phyloP scores from a whole-genome alignment of 2,329 filamentous ascomycete species.

The Colletotrichum lentis region DNA sequence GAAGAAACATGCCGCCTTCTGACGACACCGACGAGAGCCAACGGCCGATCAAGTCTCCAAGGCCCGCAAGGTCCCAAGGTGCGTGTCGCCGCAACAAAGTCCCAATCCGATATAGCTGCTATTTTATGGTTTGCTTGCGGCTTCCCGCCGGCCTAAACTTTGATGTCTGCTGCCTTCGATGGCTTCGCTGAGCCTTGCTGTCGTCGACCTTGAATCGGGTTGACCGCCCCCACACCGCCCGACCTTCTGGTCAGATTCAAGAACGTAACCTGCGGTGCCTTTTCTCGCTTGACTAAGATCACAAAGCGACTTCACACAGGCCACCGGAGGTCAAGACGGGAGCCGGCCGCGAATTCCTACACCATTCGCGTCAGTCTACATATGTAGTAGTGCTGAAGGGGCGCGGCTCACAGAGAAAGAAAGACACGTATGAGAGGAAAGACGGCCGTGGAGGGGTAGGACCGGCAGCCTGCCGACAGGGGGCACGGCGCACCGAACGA shows the following conservation, averaged over 20 bases:
- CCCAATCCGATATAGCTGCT: slow-evolving; percentile 9
- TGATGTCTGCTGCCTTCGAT: not conserved
- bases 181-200: slow-evolving; percentile 11
- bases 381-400: too few species aligned
- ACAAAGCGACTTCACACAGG: slow-evolving; percentile 10
- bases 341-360: not conserved
- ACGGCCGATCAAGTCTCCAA: slow-evolving; percentile 4
- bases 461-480: slow-evolving; percentile 35
- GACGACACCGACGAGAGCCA: slow-evolving; percentile 18
- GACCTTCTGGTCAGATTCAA: not conserved
- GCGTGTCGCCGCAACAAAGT: slow-evolving; percentile 8
- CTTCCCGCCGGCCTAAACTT: not conserved
- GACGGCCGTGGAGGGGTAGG: slow-evolving; percentile 15
- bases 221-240: not conserved
- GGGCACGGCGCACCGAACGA: slow-evolving; percentile 29
- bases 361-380: slow-evolving; percentile 17
- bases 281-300: not conserved
- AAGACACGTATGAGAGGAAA: not conserved
- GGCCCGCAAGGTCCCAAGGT: not conserved
- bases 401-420: not conserved
- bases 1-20: not conserved
- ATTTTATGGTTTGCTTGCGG: slow-evolving; percentile 8
- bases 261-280: not conserved
- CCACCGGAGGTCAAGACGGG: slow-evolving; percentile 23
- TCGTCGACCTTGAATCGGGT: slow-evolving; percentile 11